Evolutionary conservation across 495 filamentous ascomycete species (phyloP), one percentile per base, ranked within the genome.

Genomic region (Lophiotrema nucula): DNA sequence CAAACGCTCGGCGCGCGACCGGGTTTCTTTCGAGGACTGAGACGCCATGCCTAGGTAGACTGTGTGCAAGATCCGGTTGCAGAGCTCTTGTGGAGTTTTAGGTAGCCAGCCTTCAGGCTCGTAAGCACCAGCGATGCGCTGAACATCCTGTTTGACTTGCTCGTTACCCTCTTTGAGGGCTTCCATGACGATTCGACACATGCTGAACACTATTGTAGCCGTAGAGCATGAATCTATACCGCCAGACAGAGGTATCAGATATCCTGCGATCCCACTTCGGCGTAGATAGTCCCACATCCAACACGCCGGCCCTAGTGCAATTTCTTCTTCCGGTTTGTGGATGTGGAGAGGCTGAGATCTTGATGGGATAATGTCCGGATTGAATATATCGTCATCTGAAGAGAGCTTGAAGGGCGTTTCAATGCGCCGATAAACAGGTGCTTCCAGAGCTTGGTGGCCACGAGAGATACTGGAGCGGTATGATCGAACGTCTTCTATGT

Each of bases 231-330:
- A 78, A 65, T 88, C 86, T 28, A 96, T 92, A 12, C 91, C 91
- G 11, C 90, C 90, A 60, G 74, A 79, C 5, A 80, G 66, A 4
- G 73, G 73, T n/a, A 79, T 50, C 41, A 79, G 72, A 62, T 61
- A 79, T 22, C 70, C 71, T 4, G 69, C 61, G 3, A 59, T 60
- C 39, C 60, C 55, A 8, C 25, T 47, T 13, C 57, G 50, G 2
- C 88, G 76, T 0, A 95, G 80, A 56, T 95, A 96, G 63, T 95
- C 88, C 89, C 90, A 96, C 0, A 96, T 73, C 76, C 83, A 96
- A 67, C 83, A 86, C 1, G 83, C 88, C 0, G 83, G 79, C 0
- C 81, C 80, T 0, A 90, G 74, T 0, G 84, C 83, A 59, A 92
- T 87, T 57, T 95, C 88, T 64, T 91, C 87, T 65, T 90, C 87